Percentiles rank a stretch among this genome's conserved stretches.
phyloP scores from a whole-genome alignment of 2,329 filamentous ascomycete species.

The Ophiocordyceps australis region DNA sequence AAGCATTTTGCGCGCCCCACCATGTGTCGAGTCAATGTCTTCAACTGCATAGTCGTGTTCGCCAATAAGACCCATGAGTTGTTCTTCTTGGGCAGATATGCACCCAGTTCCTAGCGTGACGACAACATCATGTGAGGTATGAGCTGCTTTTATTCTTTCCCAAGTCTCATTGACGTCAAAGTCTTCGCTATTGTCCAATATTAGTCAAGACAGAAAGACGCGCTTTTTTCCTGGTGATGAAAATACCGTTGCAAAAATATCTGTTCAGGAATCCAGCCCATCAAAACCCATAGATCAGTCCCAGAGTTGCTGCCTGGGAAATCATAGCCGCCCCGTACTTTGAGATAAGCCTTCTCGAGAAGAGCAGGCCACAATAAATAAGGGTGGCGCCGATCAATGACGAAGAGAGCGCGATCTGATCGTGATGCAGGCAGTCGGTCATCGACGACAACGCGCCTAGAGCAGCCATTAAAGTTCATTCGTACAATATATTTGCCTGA shows the following conservation, averaged over 20 bases:
- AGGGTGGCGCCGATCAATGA: slow-evolving; percentile 70
- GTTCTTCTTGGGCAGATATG: slow-evolving; percentile 59
- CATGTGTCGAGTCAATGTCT: slow-evolving; percentile 46
- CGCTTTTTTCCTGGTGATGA: background rate
- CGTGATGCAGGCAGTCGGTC: slow-evolving; percentile 69
- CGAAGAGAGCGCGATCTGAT: slow-evolving; percentile 61
- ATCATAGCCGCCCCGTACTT: slow-evolving; percentile 88
- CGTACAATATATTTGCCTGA: slow-evolving; percentile 83
- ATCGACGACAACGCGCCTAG: slow-evolving; percentile 73
- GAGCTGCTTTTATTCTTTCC: slow-evolving; percentile 57
- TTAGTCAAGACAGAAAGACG: too few relatives aligned
- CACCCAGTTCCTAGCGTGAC: slow-evolving; percentile 82
- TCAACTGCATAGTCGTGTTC: slow-evolving; percentile 92
- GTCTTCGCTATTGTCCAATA: slow-evolving; percentile 40
- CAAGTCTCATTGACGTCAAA: slow-evolving; percentile 61
- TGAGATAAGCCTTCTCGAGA: slow-evolving; percentile 90
- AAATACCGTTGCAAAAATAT: slow-evolving; percentile 61
- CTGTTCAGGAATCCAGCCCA: slow-evolving; percentile 94
- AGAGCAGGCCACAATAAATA: slow-evolving; percentile 80
- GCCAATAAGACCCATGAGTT: slow-evolving; percentile 62
- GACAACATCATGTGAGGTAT: slow-evolving; percentile 62
- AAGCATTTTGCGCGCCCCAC: slow-evolving; percentile 45
- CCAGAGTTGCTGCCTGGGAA: slow-evolving; percentile 96
- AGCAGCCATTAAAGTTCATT: slow-evolving; percentile 93
- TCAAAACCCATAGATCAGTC: slow-evolving; percentile 83